phyloP scores from a whole-genome alignment of 177 flowering plant genomes.

The Vitis hybrid region DNA sequence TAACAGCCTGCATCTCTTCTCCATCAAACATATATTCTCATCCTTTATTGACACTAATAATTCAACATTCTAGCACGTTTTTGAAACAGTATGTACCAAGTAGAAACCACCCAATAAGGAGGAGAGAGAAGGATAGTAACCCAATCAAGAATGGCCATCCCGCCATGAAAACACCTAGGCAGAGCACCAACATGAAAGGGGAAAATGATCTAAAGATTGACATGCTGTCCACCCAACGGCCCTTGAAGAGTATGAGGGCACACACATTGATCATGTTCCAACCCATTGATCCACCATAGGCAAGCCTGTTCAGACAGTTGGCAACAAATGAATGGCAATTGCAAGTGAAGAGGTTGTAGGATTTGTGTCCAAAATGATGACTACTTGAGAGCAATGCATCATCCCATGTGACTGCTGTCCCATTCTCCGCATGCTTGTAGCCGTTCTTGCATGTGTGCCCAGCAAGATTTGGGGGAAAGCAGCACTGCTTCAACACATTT shows the following conservation, averaged over 20 bases:
- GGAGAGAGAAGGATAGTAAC: constrained; percentile 56
- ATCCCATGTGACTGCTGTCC: constrained; percentile 83
- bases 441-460: constrained; percentile 75
- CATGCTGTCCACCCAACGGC: constrained; percentile 64
- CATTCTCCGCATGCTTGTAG: constrained; percentile 66
- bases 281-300: constrained; percentile 63
- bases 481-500: constrained; percentile 52
- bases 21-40: too few relatives aligned
- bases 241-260: constrained; percentile 58
- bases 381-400: constrained; percentile 64
- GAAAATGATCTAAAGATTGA: constrained; percentile 70
- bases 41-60: background rate
- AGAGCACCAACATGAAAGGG: constrained; percentile 59
- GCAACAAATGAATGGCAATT: constrained; percentile 90
- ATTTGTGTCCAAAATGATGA: constrained; percentile 67
- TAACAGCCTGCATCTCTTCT: too few relatives aligned
- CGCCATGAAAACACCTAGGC: constrained; percentile 58
- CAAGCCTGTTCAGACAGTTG: constrained; percentile 72
- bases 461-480: constrained; percentile 74
- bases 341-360: constrained; percentile 90
- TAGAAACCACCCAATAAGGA: constrained; percentile 73
- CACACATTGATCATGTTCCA: constrained; percentile 90
- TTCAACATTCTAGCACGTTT: constrained; percentile 51
- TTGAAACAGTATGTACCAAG: constrained; percentile 56
- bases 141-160: constrained; percentile 87